Conservation (phyloP, 169 alveolate species). For the Plasmodium billcollinsi region DNA sequence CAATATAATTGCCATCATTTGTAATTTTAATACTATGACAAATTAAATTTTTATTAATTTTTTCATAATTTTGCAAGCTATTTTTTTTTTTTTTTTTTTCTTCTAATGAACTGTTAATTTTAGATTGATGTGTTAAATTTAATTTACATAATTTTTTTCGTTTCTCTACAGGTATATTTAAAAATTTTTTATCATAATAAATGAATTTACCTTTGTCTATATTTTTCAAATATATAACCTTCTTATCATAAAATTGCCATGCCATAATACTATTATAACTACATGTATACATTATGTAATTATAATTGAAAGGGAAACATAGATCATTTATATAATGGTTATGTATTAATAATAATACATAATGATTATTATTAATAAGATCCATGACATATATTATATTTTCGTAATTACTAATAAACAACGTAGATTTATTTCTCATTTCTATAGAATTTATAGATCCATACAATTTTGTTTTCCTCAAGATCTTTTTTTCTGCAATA, state of each 20-base stretch:
- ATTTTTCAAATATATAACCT: constrained; percentile 48
- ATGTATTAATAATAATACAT: constrained; percentile 35
- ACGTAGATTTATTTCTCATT: constrained; percentile 56
- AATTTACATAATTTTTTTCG: constrained; percentile 47
- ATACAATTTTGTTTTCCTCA: constrained; percentile 44
- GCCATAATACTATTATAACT: constrained; percentile 68
- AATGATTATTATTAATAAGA: constrained; percentile 11
- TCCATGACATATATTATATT: constrained; percentile 74
- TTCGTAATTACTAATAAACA: constrained; percentile 52
- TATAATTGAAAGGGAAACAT: constrained; percentile 57
- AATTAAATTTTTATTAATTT: constrained; percentile 47
- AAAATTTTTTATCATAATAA: constrained; percentile 43
- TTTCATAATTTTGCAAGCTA: constrained; percentile 17
- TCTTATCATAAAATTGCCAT: constrained; percentile 71
- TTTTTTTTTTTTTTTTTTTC: constrained; percentile 21
- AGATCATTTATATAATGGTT: constrained; percentile 50
- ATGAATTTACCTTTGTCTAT: constrained; percentile 59
- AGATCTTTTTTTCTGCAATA: constrained; percentile 47
- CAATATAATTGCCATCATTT: constrained; percentile 68
- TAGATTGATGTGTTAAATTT: not conserved
- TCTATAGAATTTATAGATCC: constrained; percentile 71
- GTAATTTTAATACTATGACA: constrained; percentile 60
- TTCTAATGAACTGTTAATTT: constrained; percentile 10
- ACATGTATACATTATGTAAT: constrained; percentile 68
- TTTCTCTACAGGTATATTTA: constrained; percentile 58